These are phyloP conservation scores for Starmera amethionina DNA, from an alignment of 805 yeast genomes.

Conservation along the genomic window DNA sequence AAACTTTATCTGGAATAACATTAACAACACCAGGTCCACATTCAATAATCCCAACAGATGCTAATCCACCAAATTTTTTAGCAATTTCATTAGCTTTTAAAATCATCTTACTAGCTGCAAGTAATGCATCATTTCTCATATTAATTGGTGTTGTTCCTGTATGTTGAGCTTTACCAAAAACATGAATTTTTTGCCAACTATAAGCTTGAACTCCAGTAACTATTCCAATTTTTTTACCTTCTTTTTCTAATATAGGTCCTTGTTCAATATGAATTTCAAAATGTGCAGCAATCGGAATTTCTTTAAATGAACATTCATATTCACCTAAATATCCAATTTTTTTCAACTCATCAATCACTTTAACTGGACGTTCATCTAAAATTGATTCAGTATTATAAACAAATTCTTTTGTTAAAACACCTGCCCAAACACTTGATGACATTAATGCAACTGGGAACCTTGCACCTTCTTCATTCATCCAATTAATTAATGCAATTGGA, in stretches of 20 bases:
- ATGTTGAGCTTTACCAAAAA: slow-evolving; percentile 56
- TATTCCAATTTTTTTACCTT: slow-evolving; percentile 46
- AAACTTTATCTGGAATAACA: slow-evolving; percentile 54
- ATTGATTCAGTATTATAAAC: slow-evolving; percentile 44
- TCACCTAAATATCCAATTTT: slow-evolving; percentile 57
- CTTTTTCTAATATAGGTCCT: slow-evolving; percentile 59
- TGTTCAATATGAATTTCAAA: slow-evolving; percentile 72
- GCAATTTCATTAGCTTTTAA: slow-evolving; percentile 48
- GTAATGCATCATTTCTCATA: slow-evolving; percentile 50
- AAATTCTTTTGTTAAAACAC: slow-evolving; percentile 32
- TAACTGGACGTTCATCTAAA: slow-evolving; percentile 36
- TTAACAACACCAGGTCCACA: slow-evolving; percentile 54
- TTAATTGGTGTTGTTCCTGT: slow-evolving; percentile 69
- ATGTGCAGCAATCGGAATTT: slow-evolving; percentile 54
- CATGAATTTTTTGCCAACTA: slow-evolving; percentile 45
- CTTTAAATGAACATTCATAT: slow-evolving; percentile 34
- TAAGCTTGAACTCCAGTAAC: slow-evolving; percentile 62
- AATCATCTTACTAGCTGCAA: slow-evolving; percentile 49
- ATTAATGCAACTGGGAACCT: slow-evolving; percentile 58
- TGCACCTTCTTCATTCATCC: slow-evolving; percentile 79
- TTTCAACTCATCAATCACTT: slow-evolving; percentile 42
- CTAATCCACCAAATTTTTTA: slow-evolving; percentile 37
- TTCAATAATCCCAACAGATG: slow-evolving; percentile 48
- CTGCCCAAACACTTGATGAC: slow-evolving; percentile 64
- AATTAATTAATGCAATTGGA: slow-evolving; percentile 54